Evolutionary conservation across 768 basidiomycete species (phyloP).

Genomic region (Agaricus subrufescens): DNA sequence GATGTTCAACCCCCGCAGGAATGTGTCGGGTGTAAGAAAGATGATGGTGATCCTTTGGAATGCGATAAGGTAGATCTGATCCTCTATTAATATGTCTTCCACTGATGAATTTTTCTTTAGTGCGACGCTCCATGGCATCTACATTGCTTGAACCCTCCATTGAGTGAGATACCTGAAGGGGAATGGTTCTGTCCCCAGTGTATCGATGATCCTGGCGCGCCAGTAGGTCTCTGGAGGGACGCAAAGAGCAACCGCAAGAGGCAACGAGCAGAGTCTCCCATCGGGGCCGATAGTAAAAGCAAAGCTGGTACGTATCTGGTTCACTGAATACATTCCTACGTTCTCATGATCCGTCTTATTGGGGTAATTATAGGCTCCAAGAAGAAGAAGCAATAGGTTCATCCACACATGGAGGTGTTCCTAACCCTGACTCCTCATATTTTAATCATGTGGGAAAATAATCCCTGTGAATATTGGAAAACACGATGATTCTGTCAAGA

Average conservation of each 20-base stretch:
- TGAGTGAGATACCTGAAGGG: constrained; percentile 74
- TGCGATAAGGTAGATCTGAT: constrained; percentile 74
- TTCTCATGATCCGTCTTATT: not conserved
- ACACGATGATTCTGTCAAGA: not conserved
- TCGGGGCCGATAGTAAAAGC: not conserved
- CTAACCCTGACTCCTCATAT: not conserved
- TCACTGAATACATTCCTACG: not conserved
- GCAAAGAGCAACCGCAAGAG: constrained; percentile 14
- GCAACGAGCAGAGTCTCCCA: constrained; percentile 4
- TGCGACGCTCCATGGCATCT: constrained; percentile 90
- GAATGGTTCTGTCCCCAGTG: constrained; percentile 93
- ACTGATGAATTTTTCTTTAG: constrained; percentile 29
- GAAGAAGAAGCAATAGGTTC: constrained; percentile 7
- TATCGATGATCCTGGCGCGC: constrained; percentile 50
- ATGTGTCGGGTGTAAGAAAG: constrained; percentile 70
- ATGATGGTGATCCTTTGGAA: constrained; percentile 73
- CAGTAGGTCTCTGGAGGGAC: constrained; percentile 36
- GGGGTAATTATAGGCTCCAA: constrained; percentile 2
- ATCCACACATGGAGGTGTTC: not conserved
- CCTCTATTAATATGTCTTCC: not conserved
- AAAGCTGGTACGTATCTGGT: not conserved
- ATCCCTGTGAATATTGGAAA: not conserved
- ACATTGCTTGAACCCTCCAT: constrained; percentile 73
- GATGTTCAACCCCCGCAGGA: constrained; percentile 62
- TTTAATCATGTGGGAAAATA: not conserved